A percentile compares a stretch with the other conserved stretches of the same genome.
These are phyloP conservation scores for Amanita muscaria DNA, from an alignment of 768 basidiomycete species.

Conservation along the genomic window DNA sequence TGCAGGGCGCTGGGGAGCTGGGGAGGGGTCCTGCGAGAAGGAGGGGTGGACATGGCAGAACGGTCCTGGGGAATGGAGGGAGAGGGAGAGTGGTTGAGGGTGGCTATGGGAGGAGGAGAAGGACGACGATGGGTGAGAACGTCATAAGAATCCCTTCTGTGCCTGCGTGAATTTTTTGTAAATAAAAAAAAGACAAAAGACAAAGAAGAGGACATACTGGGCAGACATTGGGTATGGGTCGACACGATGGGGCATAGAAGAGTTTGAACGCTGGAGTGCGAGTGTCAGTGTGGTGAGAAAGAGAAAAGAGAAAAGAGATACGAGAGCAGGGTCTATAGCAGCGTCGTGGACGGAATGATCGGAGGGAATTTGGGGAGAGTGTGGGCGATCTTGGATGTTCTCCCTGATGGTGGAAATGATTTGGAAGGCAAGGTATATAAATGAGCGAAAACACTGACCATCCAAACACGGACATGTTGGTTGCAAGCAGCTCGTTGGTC, in stretches of 20 bases:
- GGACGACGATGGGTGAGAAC: slow-evolving; percentile 9
- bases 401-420: slow-evolving; percentile 11
- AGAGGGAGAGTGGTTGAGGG: slow-evolving; percentile 9
- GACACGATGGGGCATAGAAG: slow-evolving; percentile 45
- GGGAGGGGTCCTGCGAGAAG: slow-evolving; percentile 9
- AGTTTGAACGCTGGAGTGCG: slow-evolving; percentile 9
- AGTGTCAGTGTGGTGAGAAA: slow-evolving; percentile 8
- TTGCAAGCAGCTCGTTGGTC: too few relatives aligned
- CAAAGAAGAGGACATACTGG: slow-evolving; percentile 19
- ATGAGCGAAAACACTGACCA: slow-evolving; percentile 11
- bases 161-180: slow-evolving; percentile 11
- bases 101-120: slow-evolving; percentile 9
- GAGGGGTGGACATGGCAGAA: slow-evolving; percentile 8
- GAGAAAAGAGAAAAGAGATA: too few relatives aligned
- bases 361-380: slow-evolving; percentile 1
- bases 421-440: slow-evolving; percentile 16
- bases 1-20: slow-evolving; percentile 5
- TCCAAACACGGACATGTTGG: slow-evolving; percentile 23
- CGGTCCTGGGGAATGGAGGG: slow-evolving; percentile 9
- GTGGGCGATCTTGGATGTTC: slow-evolving; percentile 8
- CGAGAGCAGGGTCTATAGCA: slow-evolving; percentile 22
- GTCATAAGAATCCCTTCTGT: slow-evolving; percentile 21
- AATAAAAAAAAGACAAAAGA: slow-evolving; percentile 12
- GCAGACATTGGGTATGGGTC: slow-evolving; percentile 26
- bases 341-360: slow-evolving; percentile 9